A percentile compares a stretch with the other conserved stretches of the same genome.
Evolutionary conservation across 2,329 filamentous ascomycete genomes (phyloP).

Genomic region (Colletotrichum sp.): DNA sequence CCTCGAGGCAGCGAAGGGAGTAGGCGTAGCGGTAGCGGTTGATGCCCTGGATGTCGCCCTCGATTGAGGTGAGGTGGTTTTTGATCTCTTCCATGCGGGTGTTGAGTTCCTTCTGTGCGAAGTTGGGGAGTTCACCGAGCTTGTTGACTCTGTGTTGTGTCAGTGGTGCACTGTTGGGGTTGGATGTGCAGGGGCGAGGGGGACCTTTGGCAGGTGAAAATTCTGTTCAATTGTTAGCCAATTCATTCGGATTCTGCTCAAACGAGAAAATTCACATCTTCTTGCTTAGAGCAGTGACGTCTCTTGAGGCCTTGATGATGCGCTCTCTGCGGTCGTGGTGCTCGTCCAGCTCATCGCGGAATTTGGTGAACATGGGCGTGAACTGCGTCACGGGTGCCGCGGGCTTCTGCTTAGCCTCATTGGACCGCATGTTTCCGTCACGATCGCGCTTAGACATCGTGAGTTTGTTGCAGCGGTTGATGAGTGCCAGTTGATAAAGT

Average conservation of each 20-base stretch:
- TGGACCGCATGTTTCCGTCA: slow-evolving; percentile 52
- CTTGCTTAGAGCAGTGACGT: slow-evolving; percentile 94
- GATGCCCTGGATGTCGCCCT: slow-evolving; percentile 75
- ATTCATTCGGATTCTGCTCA: not conserved
- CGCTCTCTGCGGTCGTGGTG: slow-evolving; percentile 92
- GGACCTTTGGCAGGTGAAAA: slow-evolving; percentile 45
- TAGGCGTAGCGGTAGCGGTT: slow-evolving; percentile 84
- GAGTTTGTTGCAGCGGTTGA: not conserved
- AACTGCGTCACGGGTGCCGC: slow-evolving; percentile 48
- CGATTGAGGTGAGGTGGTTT: slow-evolving; percentile 69
- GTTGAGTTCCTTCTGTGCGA: slow-evolving; percentile 72
- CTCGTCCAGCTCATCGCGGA: slow-evolving; percentile 88
- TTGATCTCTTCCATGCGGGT: slow-evolving; percentile 74
- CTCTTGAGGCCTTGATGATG: slow-evolving; percentile 87
- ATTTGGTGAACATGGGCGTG: slow-evolving; percentile 81
- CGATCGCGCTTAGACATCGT: slow-evolving; percentile 52
- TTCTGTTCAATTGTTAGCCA: slow-evolving; percentile 29
- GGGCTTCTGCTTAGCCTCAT: slow-evolving; percentile 32
- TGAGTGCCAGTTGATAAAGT: not conserved
- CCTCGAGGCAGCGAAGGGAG: slow-evolving; percentile 86
- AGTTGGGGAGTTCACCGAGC: slow-evolving; percentile 16
- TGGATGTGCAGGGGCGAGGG: not conserved
- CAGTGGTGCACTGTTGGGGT: not conserved
- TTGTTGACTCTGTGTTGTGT: slow-evolving; percentile 14
- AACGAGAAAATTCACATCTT: slow-evolving; percentile 75